phyloP scores from a whole-genome alignment of 169 alveolate species.

The Hepatocystis sp. region DNA sequence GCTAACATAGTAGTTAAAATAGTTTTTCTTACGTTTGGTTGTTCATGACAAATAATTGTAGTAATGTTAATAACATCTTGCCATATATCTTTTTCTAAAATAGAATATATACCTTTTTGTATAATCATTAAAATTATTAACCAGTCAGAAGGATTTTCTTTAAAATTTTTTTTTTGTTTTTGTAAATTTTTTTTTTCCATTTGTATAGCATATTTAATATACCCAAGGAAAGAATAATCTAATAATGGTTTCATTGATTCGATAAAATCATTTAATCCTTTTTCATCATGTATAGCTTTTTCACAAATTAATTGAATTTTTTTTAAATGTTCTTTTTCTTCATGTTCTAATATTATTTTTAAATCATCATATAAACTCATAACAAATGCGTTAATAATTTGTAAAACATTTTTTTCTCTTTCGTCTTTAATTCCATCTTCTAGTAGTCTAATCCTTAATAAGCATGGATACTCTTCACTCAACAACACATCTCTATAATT shows the following conservation, averaged over 20 bases:
- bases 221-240: slow-evolving; percentile 80
- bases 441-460: slow-evolving; percentile 33
- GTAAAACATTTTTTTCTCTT: slow-evolving; percentile 60
- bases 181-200: slow-evolving; percentile 70
- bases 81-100: slow-evolving; percentile 79
- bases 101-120: slow-evolving; percentile 77
- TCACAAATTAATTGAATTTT: slow-evolving; percentile 79
- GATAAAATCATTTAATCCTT: slow-evolving; percentile 77
- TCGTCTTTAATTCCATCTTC: slow-evolving; percentile 33
- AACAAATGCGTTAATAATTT: slow-evolving; percentile 71
- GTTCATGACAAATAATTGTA: slow-evolving; percentile 76
- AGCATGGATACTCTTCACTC: slow-evolving; percentile 66
- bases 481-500: slow-evolving; percentile 67
- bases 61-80: slow-evolving; percentile 77
- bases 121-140: slow-evolving; percentile 78
- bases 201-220: slow-evolving; percentile 76
- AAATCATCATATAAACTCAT: slow-evolving; percentile 80
- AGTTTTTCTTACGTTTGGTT: slow-evolving; percentile 78
- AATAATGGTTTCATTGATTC: slow-evolving; percentile 79
- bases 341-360: slow-evolving; percentile 70
- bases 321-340: slow-evolving; percentile 77
- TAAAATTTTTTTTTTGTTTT: slow-evolving; percentile 60
- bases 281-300: slow-evolving; percentile 77
- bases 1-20: slow-evolving; percentile 77
- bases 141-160: slow-evolving; percentile 79